Evolutionary conservation across 495 filamentous ascomycete genomes (phyloP), one percentile per base, ranked within the genome.

Genomic region (Hypoxylon subgilvum): DNA sequence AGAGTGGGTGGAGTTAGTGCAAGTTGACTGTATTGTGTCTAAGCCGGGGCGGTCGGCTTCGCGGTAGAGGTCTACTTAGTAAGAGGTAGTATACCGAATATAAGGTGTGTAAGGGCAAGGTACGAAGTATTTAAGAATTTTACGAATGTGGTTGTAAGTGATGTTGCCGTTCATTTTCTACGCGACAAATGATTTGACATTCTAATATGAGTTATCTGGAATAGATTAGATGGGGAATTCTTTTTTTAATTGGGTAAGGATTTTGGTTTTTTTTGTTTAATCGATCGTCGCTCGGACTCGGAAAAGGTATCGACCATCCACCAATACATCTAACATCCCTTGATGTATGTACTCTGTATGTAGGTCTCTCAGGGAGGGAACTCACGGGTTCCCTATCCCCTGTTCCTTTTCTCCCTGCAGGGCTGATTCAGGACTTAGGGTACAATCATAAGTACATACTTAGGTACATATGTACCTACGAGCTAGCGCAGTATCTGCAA

Each of bases 1-100:
- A 57, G 16, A 25, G 58, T 55, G 53, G 59, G 59, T 63, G 59
- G 59, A 63, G 59, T 52, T 18, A 12, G 8, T 16, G n/a, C n/a
- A 47, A 22, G 59, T 63, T 63, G 46, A 52, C 59, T 52, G 47
- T 54, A 32, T 39, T 56, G 9, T 56, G 52, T 62, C 52, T 62
- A 57, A 56, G 58, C 58, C 52, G 34, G 58, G 57, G 43, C 39
- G 21, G n/a, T 40, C 32, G 44, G 52, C 47, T 56, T 55, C 18
- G 30, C 42, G 28, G 44, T 30, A 30, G 18, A 35, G n/a, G 27
- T 36, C 35, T 25, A 31, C 31, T n/a, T 22, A 2, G 36, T 31
- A 55, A 22, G 32, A 39, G 36, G 6, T 39, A 3, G 16, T 31
- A 49, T 35, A 42, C 34, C 38, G 46, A 30, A 31, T 12, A 12